A percentile compares a stretch with the other conserved stretches of the same genome.
These are phyloP conservation scores for Aphanocladium album DNA, from an alignment of 2,329 filamentous ascomycete species.

Conservation along the genomic window DNA sequence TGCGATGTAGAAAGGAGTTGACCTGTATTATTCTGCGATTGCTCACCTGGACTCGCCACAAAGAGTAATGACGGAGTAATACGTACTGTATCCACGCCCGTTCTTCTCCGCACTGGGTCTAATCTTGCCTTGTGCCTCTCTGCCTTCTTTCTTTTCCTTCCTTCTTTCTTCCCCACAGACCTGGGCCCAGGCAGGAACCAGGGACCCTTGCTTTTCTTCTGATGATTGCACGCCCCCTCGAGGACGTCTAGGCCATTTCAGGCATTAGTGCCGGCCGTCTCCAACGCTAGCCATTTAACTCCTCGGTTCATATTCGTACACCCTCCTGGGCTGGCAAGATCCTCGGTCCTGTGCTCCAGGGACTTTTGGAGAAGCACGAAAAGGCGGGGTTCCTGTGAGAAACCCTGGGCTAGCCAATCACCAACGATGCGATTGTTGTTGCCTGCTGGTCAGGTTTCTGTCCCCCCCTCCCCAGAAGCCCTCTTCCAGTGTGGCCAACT, in stretches of 20 bases:
- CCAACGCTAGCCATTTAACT: neutral
- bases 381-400: neutral
- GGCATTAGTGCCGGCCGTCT: neutral
- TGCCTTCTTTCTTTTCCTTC: neutral
- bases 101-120: neutral
- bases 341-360: slow-evolving; percentile 1
- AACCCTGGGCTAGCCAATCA: neutral
- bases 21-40: neutral
- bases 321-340: neutral
- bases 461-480: neutral
- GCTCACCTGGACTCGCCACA: neutral
- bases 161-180: neutral
- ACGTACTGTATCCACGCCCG: neutral
- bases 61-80: neutral
- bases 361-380: slow-evolving; percentile 8
- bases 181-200: neutral
- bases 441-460: neutral
- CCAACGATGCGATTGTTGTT: neutral
- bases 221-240: neutral
- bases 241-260: neutral
- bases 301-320: neutral
- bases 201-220: neutral
- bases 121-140: neutral
- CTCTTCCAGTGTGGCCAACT: neutral
- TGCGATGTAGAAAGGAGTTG: neutral